Percentiles rank a stretch among this genome's conserved stretches.
phyloP scores from a whole-genome alignment of 164 flowering plant species.

The Paratinospora sagittata region DNA sequence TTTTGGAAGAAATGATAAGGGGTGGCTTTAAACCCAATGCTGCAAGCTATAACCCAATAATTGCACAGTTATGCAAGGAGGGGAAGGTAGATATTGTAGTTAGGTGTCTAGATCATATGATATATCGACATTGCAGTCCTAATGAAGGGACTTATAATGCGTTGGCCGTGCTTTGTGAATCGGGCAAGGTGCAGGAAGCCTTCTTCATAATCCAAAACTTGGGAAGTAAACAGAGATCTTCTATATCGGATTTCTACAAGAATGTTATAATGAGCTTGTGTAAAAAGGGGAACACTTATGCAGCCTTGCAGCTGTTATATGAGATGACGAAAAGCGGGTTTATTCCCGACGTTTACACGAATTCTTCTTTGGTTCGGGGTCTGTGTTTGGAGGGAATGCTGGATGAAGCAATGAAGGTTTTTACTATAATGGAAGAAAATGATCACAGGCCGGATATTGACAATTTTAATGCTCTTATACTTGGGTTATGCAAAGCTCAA shows the following conservation, averaged over 20 bases:
- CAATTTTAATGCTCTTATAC: constrained; percentile 68
- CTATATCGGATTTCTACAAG: constrained; percentile 52
- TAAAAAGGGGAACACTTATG: constrained; percentile 68
- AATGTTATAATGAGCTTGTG: constrained; percentile 66
- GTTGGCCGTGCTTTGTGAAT: constrained; percentile 57
- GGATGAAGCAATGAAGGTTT: constrained; percentile 57
- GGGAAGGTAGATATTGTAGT: constrained; percentile 53
- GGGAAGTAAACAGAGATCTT: constrained; percentile 43
- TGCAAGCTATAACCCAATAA: constrained; percentile 70
- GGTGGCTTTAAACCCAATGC: constrained; percentile 48
- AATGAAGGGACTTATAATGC: constrained; percentile 87
- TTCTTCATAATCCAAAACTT: constrained; percentile 59
- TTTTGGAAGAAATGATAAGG: constrained; percentile 55
- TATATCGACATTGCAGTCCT: constrained; percentile 39
- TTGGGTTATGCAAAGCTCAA: constrained; percentile 62
- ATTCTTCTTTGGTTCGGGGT: constrained; percentile 77
- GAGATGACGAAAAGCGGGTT: constrained; percentile 75
- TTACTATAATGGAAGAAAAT: constrained; percentile 61
- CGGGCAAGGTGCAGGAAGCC: constrained; percentile 63
- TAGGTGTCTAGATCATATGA: constrained; percentile 66
- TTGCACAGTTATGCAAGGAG: constrained; percentile 60
- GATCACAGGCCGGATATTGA: constrained; percentile 45
- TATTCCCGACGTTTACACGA: constrained; percentile 64
- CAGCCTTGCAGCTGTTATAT: constrained; percentile 67
- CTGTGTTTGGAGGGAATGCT: constrained; percentile 81